These are phyloP conservation scores for Miscanthus lutarioriparius DNA, from an alignment of 176 grass and related monocot species.

Conservation along the genomic window DNA sequence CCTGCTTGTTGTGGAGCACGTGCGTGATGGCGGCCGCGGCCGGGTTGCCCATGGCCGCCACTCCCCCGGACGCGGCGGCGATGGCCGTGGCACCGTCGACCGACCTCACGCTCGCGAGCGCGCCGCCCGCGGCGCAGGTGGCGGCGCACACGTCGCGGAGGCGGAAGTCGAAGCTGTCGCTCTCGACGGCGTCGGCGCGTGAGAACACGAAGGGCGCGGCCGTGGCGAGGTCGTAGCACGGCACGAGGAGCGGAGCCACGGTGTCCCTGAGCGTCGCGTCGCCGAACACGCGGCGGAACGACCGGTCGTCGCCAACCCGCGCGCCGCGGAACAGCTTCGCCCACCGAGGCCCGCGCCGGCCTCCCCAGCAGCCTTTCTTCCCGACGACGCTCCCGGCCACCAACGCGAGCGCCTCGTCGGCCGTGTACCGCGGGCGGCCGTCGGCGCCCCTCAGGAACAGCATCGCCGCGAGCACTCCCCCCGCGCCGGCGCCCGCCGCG, in stretches of 20 bases:
- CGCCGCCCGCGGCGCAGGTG: conserved; percentile 19
- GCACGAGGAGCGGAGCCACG: conserved; percentile 63
- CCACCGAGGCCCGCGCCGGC: conserved; percentile 26
- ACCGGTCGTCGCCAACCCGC: neutral
- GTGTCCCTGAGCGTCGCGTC: conserved; percentile 76
- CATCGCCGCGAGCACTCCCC: conserved; percentile 61
- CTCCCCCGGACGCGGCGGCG: too few species aligned
- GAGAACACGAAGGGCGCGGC: conserved; percentile 82
- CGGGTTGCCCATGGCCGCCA: too few species aligned
- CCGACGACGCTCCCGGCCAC: conserved; percentile 20
- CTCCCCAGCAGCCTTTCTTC: conserved; percentile 29
- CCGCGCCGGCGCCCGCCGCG: conserved; percentile 58
- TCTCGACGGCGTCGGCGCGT: conserved; percentile 78
- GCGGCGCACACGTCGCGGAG: conserved; percentile 71
- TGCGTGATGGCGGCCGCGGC: conserved; percentile 57
- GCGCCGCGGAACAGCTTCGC: conserved; percentile 29
- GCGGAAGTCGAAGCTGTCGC: conserved; percentile 68
- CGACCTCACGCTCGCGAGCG: too few species aligned
- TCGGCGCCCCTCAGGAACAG: conserved; percentile 53
- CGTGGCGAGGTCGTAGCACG: conserved; percentile 79
- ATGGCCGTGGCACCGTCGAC: too few species aligned
- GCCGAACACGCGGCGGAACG: conserved; percentile 57
- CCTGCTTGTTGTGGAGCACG: conserved; percentile 83
- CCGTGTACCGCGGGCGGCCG: conserved; percentile 59
- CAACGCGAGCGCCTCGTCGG: conserved; percentile 56